Evolutionary conservation across 805 yeast genomes (phyloP), one percentile per base, ranked within the genome.

Genomic region (Lipomyces sp.): DNA sequence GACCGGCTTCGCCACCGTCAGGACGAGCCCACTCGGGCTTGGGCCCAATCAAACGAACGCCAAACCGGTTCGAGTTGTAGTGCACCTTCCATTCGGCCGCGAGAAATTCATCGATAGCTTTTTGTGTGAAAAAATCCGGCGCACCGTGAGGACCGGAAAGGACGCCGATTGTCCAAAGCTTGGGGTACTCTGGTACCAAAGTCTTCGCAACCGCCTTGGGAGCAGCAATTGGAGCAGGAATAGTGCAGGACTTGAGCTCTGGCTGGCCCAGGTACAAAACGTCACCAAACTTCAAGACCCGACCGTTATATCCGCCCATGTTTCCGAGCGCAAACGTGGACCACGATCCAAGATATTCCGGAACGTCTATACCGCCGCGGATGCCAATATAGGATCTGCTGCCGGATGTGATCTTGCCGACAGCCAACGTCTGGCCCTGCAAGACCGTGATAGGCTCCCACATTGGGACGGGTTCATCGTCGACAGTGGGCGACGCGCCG

Each of bases 61-160:
- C 99, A 78, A 94, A 94, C 77, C 99, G 86, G 80, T 94, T 94
- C 39, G 98, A 93, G 80, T 94, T 94, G 83, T 95, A 95, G 77
- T 95, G 98, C 60, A 94, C 92, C 78, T 92, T 94, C 98, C 98
- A 94, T 67, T 84, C 85, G 62, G 86, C 83, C 3, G 82, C 74
- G 76, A 94, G 92, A 80, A 94, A 93, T 63, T 88, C 90, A 45
- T 82, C 81, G 18, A 92, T 86, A 11, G 90, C 86, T 76, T 90
- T 97, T 10, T 83, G 77, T 63, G 85, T 85, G 83, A 95, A 95
- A 79, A 93, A 92, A 77, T 94, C 99, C 24, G 98, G 98, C 3
- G 97, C 86, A 0, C 98, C 98, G 78, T 94, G 98, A 33, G 99
- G 99, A 63, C 99, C 99, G 77, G 96, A 88, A 10, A 97, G 92